A percentile compares a stretch with the other conserved stretches of the same genome.
phyloP scores from a whole-genome alignment of 805 yeast genomes.

The Zygosaccharomyces siamensis region DNA sequence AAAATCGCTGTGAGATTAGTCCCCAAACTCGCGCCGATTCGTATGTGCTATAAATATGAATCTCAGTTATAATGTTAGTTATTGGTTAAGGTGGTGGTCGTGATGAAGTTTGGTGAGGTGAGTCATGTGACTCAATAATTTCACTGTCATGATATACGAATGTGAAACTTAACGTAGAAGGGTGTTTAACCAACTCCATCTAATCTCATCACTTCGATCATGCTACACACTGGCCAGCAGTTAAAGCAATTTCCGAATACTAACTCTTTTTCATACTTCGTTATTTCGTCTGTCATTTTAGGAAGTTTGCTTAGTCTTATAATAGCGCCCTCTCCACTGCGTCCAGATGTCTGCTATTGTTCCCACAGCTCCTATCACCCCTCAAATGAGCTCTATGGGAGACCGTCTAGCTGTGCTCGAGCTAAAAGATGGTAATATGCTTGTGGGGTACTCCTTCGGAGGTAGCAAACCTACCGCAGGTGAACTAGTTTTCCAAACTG shows the following conservation, averaged over 20 bases:
- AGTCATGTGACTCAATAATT: neutral
- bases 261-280: neutral
- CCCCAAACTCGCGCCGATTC: conserved; percentile 6
- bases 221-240: neutral
- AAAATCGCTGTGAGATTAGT: conserved; percentile 4
- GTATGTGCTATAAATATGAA: neutral
- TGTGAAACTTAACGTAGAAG: neutral
- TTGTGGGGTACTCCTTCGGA: conserved; percentile 97
- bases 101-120: conserved; percentile 4
- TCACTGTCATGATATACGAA: neutral
- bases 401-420: conserved; percentile 84
- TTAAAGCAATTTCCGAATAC: neutral
- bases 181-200: neutral
- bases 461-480: conserved; percentile 87
- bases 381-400: conserved; percentile 80
- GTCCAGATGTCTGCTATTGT: conserved; percentile 36
- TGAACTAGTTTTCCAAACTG: conserved; percentile 98
- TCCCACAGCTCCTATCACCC: conserved; percentile 80
- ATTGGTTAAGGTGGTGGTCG: no score
- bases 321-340: conserved; percentile 5
- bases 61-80: neutral
- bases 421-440: conserved; percentile 75
- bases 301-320: conserved; percentile 4
- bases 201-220: neutral
- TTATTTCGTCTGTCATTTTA: neutral